A percentile compares a stretch with the other conserved stretches of the same genome.
These are phyloP conservation scores for Bauhinia variegata DNA, from an alignment of 306 rosid species.

Conservation along the genomic window DNA sequence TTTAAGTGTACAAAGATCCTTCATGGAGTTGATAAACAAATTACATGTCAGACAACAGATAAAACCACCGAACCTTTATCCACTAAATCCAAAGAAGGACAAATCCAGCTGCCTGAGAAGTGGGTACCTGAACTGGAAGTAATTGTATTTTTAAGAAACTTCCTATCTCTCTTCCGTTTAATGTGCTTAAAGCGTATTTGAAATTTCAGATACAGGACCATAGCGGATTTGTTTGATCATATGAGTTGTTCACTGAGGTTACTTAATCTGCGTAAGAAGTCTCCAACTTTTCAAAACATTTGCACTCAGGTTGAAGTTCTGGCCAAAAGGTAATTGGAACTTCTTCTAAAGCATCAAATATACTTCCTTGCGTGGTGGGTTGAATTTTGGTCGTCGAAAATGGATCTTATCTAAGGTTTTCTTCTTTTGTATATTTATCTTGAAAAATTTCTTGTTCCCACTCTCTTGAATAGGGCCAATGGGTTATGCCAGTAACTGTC, in stretches of 20 bases:
- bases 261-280: conserved; percentile 51
- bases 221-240: conserved; percentile 51
- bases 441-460: no score
- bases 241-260: conserved; percentile 62
- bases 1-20: conserved; percentile 29
- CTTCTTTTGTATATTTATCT: background rate
- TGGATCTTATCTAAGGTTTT: background rate
- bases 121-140: conserved; percentile 32
- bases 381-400: background rate
- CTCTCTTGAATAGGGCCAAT: background rate
- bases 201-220: conserved; percentile 45
- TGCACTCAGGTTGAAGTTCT: conserved; percentile 60
- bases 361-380: background rate
- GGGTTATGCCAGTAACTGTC: background rate
- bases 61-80: conserved; percentile 48
- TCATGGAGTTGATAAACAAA: conserved; percentile 36
- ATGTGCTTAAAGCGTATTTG: conserved; percentile 6
- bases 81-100: conserved; percentile 34
- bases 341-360: background rate
- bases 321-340: conserved; percentile 48
- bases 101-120: conserved; percentile 50
- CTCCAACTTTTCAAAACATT: conserved; percentile 58
- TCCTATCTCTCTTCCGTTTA: background rate
- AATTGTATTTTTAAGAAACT: background rate
- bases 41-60: conserved; percentile 59